Evolutionary conservation across 2,329 filamentous ascomycete genomes (phyloP), one percentile per base, ranked within the genome.

Genomic region (Ascochyta fabae): DNA sequence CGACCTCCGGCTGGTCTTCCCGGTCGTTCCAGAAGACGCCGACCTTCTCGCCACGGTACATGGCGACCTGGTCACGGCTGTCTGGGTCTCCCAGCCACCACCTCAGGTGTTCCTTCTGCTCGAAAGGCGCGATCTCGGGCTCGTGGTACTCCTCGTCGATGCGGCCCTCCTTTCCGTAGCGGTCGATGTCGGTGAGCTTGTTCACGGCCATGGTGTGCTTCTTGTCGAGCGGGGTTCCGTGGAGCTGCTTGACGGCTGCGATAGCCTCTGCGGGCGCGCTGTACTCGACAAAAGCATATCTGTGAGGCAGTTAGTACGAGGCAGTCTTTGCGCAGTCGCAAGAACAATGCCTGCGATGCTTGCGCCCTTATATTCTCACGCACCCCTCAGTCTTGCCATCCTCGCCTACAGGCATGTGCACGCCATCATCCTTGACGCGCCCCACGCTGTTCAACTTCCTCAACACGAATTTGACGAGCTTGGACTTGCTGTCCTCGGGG

Each of bases 1-100:
- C 86, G 61, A 86, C 87, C 77, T 99, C 95, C 4, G 94, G 92
- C 22, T 84, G 78, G 58, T 97, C 93, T 78, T 90, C 94, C 80
- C 96, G 95, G 83, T 96, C 96, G 82, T 98, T 98, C 94, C 94
- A 99, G 83, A 90, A 96, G 6, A 99, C 90, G 56, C 92, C 93
- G 34, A 99, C 95, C 60, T 88, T 89, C 48, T 99, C 95, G 66
- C 88, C 90, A 48, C 91, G 88, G 83, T 90, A 97, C 86, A 98
- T 92, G 75, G 91, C 91, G 70, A 98, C 95, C 81, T 99, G 94
- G 75, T 99, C 95, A 60, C 95, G 88, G 64, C 92, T 92, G 65
- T 92, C 92, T 55, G 88, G 83, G 72, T 99, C 95, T 64, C 89
- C 90, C 69, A 99, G 82, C 88, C 92, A 99, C 76, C 91, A 98